A percentile compares a stretch with the other conserved stretches of the same genome.
phyloP scores from a whole-genome alignment of 169 alveolate species.

The Nephromyces sp. region DNA sequence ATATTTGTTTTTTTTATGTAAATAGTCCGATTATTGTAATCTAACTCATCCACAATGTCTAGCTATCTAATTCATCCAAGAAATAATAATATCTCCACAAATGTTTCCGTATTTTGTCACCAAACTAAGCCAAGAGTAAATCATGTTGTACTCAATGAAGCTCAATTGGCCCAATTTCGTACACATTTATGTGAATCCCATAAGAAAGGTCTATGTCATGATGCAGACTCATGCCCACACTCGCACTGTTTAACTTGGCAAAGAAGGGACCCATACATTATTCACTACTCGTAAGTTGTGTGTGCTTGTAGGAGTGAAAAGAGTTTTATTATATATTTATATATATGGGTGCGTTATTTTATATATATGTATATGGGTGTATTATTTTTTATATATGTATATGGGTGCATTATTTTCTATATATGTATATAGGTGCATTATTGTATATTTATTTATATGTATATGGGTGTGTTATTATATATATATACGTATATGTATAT shows the following conservation, averaged over 20 bases:
- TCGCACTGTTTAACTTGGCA: slow-evolving; percentile 79
- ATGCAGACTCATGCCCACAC: slow-evolving; percentile 69
- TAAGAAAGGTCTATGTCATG: slow-evolving; percentile 54
- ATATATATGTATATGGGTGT: background rate
- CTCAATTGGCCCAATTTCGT: slow-evolving; percentile 61
- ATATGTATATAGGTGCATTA: background rate
- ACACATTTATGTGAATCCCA: slow-evolving; percentile 67
- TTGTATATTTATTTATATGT: too few relatives aligned
- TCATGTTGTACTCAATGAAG: slow-evolving; percentile 18
- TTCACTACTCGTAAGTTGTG: slow-evolving; percentile 35
- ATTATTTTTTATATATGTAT: background rate
- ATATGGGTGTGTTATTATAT: background rate
- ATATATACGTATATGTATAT: too few relatives aligned
- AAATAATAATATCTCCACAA: too few relatives aligned
- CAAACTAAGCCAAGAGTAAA: background rate
- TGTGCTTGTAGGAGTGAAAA: background rate
- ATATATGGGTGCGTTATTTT: background rate
- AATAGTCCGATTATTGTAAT: too few relatives aligned
- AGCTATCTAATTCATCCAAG: too few relatives aligned
- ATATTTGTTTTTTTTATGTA: too few relatives aligned
- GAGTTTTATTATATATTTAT: background rate
- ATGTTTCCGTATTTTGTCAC: too few relatives aligned
- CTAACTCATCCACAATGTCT: too few relatives aligned
- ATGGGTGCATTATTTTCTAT: background rate
- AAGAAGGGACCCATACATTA: slow-evolving; percentile 60